Evolutionary conservation across 257 asterid species (phyloP), one percentile per base, ranked within the genome.

Genomic region (Haberlea rhodopensis): DNA sequence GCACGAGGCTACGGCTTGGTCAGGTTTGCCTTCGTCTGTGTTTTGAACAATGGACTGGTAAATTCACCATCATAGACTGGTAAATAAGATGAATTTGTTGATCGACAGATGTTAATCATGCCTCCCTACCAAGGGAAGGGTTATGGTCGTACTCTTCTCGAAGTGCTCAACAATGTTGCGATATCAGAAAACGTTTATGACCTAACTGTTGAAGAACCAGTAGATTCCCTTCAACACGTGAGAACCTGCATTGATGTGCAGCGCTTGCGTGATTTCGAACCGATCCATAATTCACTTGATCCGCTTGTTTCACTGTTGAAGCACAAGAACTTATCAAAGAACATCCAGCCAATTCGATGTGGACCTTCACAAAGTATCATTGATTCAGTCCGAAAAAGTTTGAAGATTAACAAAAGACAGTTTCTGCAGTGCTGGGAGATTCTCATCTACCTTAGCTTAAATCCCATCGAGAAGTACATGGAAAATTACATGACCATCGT

Each of bases 391-490:
- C 72, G 99, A 76, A 79, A 78, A 75, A 62, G 66, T 53, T 59
- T 94, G 81, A 94, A 94, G 69, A 94, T 94, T 70, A 94, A 84
- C 85, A 90, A 71, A 76, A 80, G 75, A 66, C 99, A 94, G 77
- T 83, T 94, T 72, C 70, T 72, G 43, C 96, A 90, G 75, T 86
- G 97, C 76, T 90, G 99, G 99, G 99, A 90, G 82, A 77, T 90
- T 68, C 96, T 94, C 32, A 73, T 94, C 60, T 94, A 86, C 72
- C 82, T 94, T 2, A 57, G 80, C 26, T 74, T 94, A 60, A 84
- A 71, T 63, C 83, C 85, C 45, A 62, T 63, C 13, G 87, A 79
- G 24, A 81, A 79, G 60, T 68, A 76, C 71, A 75, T 82, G 80
- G 92, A 90, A 57, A 84, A 78, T 63, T 94, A 63, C 77, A 63